phyloP scores from a whole-genome alignment of 805 yeast species.

The Teunomyces panamensis region DNA sequence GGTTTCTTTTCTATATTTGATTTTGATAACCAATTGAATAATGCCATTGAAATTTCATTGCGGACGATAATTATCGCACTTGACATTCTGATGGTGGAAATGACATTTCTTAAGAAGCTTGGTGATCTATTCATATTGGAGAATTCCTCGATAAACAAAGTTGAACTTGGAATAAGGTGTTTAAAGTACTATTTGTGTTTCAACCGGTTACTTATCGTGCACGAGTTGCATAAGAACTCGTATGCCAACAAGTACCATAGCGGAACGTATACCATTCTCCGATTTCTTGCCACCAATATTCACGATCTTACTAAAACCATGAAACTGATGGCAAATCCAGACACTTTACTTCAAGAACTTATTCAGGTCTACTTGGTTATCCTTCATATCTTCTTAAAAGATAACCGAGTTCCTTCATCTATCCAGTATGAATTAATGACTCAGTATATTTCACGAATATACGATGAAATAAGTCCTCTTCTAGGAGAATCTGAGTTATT shows the following conservation, averaged over 20 bases:
- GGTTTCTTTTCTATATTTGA: not conserved
- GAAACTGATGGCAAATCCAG: not conserved
- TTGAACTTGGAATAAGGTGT: constrained; percentile 7
- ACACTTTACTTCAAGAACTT: constrained; percentile 7
- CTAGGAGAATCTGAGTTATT: not conserved
- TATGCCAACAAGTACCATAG: constrained; percentile 10
- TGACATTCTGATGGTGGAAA: constrained; percentile 6
- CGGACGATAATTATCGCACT: constrained; percentile 9
- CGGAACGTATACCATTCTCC: not conserved
- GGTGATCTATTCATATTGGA: not conserved
- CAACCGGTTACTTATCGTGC: constrained; percentile 8
- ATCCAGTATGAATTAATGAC: constrained; percentile 16
- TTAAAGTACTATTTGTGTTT: constrained; percentile 13
- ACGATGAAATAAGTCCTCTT: not conserved
- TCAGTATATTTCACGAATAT: constrained; percentile 8
- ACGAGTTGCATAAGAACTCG: constrained; percentile 8
- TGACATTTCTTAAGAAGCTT: constrained; percentile 4
- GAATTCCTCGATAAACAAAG: not conserved
- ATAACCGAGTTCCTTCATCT: constrained; percentile 11
- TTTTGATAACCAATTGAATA: constrained; percentile 3
- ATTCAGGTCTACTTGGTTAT: constrained; percentile 13
- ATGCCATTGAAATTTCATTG: constrained; percentile 6
- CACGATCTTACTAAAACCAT: not conserved
- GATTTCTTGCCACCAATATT: constrained; percentile 1
- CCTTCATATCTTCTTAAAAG: constrained; percentile 11